A percentile compares a stretch with the other conserved stretches of the same genome.
Conservation (phyloP, 257 asterid species). For the Ligustrum vulgare region DNA sequence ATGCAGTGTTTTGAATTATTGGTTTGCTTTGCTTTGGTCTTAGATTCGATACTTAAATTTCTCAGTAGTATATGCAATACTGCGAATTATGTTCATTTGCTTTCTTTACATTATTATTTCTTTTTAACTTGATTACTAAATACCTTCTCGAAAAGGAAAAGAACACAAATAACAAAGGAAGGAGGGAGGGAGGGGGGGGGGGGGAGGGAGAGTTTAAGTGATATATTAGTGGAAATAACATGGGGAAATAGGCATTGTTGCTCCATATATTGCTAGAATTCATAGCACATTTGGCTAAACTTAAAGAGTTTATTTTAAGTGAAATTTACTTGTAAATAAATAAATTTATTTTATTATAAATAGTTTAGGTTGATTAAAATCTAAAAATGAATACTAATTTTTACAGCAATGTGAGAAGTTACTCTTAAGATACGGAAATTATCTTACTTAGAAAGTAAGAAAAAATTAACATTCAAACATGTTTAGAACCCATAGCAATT, state of each 20-base stretch:
- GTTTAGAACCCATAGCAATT: neutral
- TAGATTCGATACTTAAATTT: neutral
- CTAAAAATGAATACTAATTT: neutral
- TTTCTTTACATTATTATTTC: no score
- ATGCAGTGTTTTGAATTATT: conserved; percentile 2
- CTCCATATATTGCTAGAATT: no score
- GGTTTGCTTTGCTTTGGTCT: conserved; percentile 8
- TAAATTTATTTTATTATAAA: no score
- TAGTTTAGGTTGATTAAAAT: neutral
- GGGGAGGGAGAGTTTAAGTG: neutral
- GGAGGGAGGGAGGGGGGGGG: no score
- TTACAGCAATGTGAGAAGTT: neutral
- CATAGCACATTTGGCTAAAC: neutral
- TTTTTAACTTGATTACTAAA: neutral
- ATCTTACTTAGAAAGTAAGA: neutral
- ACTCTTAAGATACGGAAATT: no score
- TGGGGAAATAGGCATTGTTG: neutral
- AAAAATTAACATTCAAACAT: neutral
- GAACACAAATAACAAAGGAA: neutral
- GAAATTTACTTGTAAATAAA: neutral
- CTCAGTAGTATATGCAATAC: no score
- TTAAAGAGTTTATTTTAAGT: neutral
- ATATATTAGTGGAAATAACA: neutral
- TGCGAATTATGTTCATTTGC: neutral
- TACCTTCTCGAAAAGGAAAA: neutral